These are phyloP conservation scores for Pleurozium schreberi DNA, from an alignment of 225 moss, liverwort and hornwort genomes.

Conservation along the genomic window DNA sequence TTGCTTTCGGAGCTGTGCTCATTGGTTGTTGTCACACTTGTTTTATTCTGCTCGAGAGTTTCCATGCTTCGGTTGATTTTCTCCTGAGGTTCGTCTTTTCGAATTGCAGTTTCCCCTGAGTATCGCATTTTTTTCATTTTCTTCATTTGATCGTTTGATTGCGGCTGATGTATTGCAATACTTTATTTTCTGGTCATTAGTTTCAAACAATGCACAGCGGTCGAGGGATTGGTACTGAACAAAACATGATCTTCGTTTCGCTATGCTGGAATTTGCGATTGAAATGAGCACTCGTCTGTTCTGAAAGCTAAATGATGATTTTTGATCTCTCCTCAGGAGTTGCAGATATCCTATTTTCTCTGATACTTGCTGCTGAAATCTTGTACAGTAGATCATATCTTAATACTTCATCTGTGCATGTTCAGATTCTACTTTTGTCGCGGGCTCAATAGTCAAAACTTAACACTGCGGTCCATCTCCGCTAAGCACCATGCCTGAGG, in stretches of 20 bases:
- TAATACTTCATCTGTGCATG: neutral
- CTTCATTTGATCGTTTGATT: neutral
- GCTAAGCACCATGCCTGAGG: constrained; percentile 14
- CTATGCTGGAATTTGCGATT: neutral
- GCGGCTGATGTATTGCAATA: neutral
- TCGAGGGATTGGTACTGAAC: neutral
- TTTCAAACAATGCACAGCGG: neutral
- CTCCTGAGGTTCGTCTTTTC: neutral
- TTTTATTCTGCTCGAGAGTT: neutral
- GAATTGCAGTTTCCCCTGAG: neutral
- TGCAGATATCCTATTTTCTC: neutral
- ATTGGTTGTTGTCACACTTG: neutral
- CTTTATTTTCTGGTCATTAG: neutral
- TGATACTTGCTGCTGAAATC: neutral
- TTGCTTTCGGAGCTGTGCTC: neutral
- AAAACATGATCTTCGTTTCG: neutral
- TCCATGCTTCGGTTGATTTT: neutral
- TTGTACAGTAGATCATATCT: neutral
- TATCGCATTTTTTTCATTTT: neutral
- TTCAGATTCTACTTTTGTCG: neutral
- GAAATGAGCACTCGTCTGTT: neutral
- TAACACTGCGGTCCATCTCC: neutral
- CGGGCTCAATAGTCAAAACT: neutral
- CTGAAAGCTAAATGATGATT: neutral
- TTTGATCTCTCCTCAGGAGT: neutral